Percentiles rank a stretch among this genome's conserved stretches.
These are phyloP conservation scores for Termitomyces sp. DNA, from an alignment of 768 basidiomycete species.

Conservation along the genomic window DNA sequence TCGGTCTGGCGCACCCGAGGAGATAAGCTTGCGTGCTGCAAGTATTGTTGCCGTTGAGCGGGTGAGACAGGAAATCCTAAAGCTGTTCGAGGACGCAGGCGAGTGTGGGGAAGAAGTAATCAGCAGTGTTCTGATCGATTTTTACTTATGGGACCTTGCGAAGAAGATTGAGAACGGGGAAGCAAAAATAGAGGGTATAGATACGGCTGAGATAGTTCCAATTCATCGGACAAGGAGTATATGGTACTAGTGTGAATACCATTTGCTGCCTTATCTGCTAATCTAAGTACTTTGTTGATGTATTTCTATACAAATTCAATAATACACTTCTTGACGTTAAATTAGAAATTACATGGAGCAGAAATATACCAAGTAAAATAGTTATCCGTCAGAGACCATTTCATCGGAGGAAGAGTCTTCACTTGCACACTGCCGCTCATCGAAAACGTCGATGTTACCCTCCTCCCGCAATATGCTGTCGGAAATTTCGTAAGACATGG, in stretches of 20 bases:
- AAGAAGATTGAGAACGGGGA: constrained; percentile 67
- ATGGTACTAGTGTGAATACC: constrained; percentile 60
- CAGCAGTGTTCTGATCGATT: constrained; percentile 83
- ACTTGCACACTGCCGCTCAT: constrained; percentile 33
- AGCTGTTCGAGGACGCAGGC: constrained; percentile 25
- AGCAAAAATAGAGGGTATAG: constrained; percentile 56
- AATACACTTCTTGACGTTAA: neutral
- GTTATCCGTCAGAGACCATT: too few species aligned
- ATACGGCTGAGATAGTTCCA: constrained; percentile 56
- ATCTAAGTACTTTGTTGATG: constrained; percentile 1
- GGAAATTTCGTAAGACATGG: neutral
- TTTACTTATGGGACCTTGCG: constrained; percentile 88
- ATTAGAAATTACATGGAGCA: neutral
- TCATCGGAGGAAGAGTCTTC: constrained; percentile 26
- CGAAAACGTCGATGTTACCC: constrained; percentile 55
- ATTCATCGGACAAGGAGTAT: constrained; percentile 79
- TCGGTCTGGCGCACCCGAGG: constrained; percentile 57
- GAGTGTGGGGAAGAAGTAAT: constrained; percentile 31
- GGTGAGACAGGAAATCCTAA: constrained; percentile 56
- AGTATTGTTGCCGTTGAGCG: constrained; percentile 80
- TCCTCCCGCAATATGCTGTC: constrained; percentile 58
- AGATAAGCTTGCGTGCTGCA: constrained; percentile 75
- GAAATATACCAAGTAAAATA: neutral
- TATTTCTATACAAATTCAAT: neutral
- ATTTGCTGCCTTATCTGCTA: neutral